Evolutionary conservation across 495 filamentous ascomycete species (phyloP), one percentile per base, ranked within the genome.

Genomic region (Xylaria sp.): DNA sequence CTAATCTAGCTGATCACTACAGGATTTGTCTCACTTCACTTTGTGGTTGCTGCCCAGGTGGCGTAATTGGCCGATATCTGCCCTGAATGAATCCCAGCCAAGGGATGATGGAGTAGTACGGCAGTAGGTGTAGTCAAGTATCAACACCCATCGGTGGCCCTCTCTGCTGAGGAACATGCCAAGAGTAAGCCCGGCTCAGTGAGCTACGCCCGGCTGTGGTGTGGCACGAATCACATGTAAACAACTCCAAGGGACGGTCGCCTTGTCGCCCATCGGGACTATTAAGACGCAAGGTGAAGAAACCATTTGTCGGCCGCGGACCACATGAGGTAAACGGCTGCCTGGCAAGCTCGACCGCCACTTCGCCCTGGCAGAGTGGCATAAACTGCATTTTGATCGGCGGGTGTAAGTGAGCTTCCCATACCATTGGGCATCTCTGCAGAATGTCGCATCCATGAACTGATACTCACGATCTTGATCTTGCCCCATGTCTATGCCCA

Each of bases 401-500:
- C 52, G 29, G 17, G 44, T 66, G 40, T 1, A 59, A 33, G 37
- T 9, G 26, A 59, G 17, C 66, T 21, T 35, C 9, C 48, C 40
- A 57, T 43, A 14, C 14, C 26, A 11, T 68, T 68, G 52, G 52
- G 66, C 26, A 44, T 52, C 37, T 44, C 29, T 68, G 66, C 52
- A 68, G 66, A 44, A 26, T 37, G 33, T 9, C 50, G 35, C 33
- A 5, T 19, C 44, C 40, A 29, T 59, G 52, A 24, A 6, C 46
- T 21, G n/a, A 59, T 12, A 12, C 31, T 59, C 57, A 17, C 50
- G 12, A 31, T 31, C 52, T 24, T 31, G 8, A 55, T 31, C 52
- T 55, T 31, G 26, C 26, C 21, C 24, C n/a, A 53, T 24, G 0
- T n/a, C 24, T 9, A 19, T 6, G 3, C n/a, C 24, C 33, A 67